These are phyloP conservation scores for Funneliformis geosporum DNA, from an alignment of 192 early-diverging fungal genomes.

Conservation along the genomic window DNA sequence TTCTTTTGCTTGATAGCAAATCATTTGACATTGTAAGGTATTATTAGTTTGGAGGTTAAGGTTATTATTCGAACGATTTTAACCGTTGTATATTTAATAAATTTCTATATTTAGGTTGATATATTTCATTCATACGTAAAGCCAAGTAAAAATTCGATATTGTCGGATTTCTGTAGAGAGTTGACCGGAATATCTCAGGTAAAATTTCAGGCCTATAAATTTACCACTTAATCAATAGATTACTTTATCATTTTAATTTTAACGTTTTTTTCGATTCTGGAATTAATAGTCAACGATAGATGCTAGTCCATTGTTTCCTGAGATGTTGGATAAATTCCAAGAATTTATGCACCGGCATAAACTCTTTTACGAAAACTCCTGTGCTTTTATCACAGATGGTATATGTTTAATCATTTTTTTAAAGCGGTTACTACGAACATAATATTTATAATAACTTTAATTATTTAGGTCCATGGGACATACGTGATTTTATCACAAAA, in stretches of 20 bases:
- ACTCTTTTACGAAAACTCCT: not conserved
- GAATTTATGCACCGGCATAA: slow-evolving; percentile 37
- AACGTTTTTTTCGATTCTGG: not conserved
- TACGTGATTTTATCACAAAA: slow-evolving; percentile 81
- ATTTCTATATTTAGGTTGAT: slow-evolving; percentile 50
- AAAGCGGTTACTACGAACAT: not conserved
- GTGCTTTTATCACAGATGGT: slow-evolving; percentile 32
- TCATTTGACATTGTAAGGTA: slow-evolving; percentile 60
- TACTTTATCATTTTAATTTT: too few relatives aligned
- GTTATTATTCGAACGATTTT: not conserved
- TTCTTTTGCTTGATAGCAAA: slow-evolving; percentile 64
- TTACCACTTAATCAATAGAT: not conserved
- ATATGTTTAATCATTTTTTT: not conserved
- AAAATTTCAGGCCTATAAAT: not conserved
- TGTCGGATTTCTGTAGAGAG: slow-evolving; percentile 73
- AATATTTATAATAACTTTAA: not conserved
- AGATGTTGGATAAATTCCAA: slow-evolving; percentile 38
- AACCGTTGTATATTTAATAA: slow-evolving; percentile 1
- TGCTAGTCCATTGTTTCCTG: slow-evolving; percentile 41
- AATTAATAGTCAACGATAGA: slow-evolving; percentile 36
- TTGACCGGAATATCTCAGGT: slow-evolving; percentile 84
- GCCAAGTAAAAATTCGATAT: slow-evolving; percentile 63
- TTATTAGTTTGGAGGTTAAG: not conserved
- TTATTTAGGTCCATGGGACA: slow-evolving; percentile 74
- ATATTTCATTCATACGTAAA: slow-evolving; percentile 75